Evolutionary conservation across 2,329 filamentous ascomycete species (phyloP), one percentile per base, ranked within the genome.

Genomic region (Hypoxylon sp.): DNA sequence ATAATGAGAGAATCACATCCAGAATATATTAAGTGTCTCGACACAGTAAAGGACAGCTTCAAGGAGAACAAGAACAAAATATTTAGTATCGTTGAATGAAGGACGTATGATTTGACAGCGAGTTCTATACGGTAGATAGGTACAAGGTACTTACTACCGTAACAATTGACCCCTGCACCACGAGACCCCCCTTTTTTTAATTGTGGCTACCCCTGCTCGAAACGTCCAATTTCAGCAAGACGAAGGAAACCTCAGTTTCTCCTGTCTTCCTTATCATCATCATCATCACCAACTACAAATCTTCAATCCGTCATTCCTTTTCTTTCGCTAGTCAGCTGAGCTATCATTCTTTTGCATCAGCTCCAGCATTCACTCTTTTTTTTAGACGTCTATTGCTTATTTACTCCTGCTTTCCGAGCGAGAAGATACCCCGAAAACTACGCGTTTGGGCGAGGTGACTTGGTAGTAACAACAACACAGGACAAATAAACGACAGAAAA

Each of bases 161-260:
- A 13, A 31, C 22, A 31, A n/a, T 3, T 3, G 5, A 59, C 58
- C 67, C 67, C 48, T 69, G 66, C 50, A 63, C 44, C 31, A 39
- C 50, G 26, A 19, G 35, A 51, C 58, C 62, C 62, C 58, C 58
- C 19, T 22, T 63, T 65, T 64, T 60, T 60, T 63, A 31, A 63
- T 59, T 59, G 53, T 42, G 10, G 19, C 11, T 9, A 62, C 53
- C 68, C 68, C 63, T 71, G 68, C 57, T 46, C 69, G 66, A 69
- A 66, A 67, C 63, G 46, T 58, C 55, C 66, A 71, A 71, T 71
- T 71, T 71, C 69, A 66, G 53, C 55, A 22, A 48, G 31, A 54
- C 31, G 58, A 52, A 48, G 42, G 24, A 66, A 66, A 51, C 52
- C 54, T 35, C 51, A 37, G 33, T 59, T 54, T 54, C 56, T 54